phyloP scores from a whole-genome alignment of 208 protist species.

The Leishmania major region DNA sequence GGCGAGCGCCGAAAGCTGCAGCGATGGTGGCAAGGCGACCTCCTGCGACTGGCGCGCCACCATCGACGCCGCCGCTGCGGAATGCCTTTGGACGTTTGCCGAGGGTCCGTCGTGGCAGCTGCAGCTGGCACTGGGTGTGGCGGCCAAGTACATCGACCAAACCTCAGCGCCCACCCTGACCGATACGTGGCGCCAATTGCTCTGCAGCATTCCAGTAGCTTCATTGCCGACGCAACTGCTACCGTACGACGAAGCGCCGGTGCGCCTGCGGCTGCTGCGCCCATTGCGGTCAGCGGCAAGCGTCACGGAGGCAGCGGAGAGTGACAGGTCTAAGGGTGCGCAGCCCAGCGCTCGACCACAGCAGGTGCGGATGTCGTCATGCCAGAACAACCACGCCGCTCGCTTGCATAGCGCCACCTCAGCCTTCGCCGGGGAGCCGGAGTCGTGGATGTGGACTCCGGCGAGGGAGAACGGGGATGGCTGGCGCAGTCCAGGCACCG shows the following conservation, averaged over 20 bases:
- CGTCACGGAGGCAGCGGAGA: background rate
- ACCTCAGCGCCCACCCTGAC: slow-evolving; percentile 14
- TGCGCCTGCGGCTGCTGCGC: slow-evolving; percentile 7
- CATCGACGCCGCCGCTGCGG: slow-evolving; percentile 11
- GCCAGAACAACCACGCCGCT: background rate
- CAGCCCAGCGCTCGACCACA: background rate
- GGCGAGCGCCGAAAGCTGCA: background rate
- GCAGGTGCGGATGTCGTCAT: background rate
- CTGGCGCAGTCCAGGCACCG: background rate
- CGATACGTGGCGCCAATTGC: slow-evolving; percentile 4
- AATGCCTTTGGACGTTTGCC: slow-evolving; percentile 22
- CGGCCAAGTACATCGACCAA: background rate
- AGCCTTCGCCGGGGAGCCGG: background rate
- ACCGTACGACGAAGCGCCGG: slow-evolving; percentile 7
- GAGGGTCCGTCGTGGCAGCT: slow-evolving; percentile 15
- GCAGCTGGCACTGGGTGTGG: slow-evolving; percentile 18
- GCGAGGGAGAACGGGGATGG: slow-evolving; percentile 9
- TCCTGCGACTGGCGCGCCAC: background rate
- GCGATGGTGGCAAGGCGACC: background rate
- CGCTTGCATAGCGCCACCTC: background rate
- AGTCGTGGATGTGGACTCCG: slow-evolving; percentile 2
- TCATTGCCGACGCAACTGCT: slow-evolving; percentile 1
- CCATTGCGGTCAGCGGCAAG: background rate
- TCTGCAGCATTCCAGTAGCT: background rate
- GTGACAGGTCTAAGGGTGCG: background rate